These are phyloP conservation scores for Metschnikowia bowlesiae DNA, from an alignment of 805 yeast species.

Conservation along the genomic window DNA sequence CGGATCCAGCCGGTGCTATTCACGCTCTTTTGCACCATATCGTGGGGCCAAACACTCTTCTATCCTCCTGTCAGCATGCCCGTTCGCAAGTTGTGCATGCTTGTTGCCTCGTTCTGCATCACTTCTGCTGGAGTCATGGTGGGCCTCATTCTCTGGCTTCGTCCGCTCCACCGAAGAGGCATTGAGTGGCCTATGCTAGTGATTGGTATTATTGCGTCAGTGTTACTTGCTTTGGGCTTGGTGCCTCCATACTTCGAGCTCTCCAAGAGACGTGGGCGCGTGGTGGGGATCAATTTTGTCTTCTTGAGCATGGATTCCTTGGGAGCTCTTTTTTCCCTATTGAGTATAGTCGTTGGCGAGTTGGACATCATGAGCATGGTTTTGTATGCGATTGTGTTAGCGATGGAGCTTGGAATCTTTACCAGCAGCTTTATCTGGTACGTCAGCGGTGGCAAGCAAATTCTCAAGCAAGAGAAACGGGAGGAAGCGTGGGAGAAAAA, in stretches of 20 bases:
- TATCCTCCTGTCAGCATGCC: slow-evolving; percentile 62
- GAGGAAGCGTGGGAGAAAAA: background rate
- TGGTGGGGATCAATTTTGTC: slow-evolving; percentile 82
- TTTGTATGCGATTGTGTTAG: slow-evolving; percentile 69
- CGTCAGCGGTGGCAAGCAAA: slow-evolving; percentile 28
- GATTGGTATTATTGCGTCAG: slow-evolving; percentile 76
- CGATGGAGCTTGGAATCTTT: slow-evolving; percentile 73
- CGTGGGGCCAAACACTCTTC: slow-evolving; percentile 58
- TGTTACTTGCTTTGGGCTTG: slow-evolving; percentile 70
- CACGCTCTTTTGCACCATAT: slow-evolving; percentile 59
- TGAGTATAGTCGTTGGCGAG: slow-evolving; percentile 49
- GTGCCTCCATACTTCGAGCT: slow-evolving; percentile 88
- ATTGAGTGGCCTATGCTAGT: slow-evolving; percentile 76
- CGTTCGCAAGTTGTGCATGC: slow-evolving; percentile 29
- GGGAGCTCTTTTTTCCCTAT: slow-evolving; percentile 77
- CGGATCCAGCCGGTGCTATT: slow-evolving; percentile 87
- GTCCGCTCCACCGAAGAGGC: slow-evolving; percentile 45
- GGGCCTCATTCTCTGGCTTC: slow-evolving; percentile 68
- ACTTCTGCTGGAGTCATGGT: slow-evolving; percentile 52
- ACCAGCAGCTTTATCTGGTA: slow-evolving; percentile 68
- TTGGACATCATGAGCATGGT: slow-evolving; percentile 78
- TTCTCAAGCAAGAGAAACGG: slow-evolving; percentile 23
- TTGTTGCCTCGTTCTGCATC: slow-evolving; percentile 35
- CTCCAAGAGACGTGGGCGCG: slow-evolving; percentile 73
- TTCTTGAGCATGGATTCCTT: slow-evolving; percentile 70